Percentiles rank a stretch among this genome's conserved stretches.
phyloP scores from a whole-genome alignment of 257 asterid species.

The Primulina huaijiensis region DNA sequence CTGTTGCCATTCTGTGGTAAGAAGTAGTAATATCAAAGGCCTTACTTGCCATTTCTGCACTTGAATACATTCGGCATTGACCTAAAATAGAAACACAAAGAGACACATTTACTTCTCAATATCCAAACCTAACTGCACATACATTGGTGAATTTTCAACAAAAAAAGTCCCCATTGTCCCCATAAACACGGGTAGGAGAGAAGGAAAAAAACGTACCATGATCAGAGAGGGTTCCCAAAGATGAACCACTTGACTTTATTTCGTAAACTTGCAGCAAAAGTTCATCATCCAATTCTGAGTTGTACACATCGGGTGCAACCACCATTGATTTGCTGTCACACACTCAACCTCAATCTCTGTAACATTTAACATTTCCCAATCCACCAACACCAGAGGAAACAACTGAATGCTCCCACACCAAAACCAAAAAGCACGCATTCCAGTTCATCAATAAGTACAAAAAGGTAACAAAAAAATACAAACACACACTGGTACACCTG shows the following conservation, averaged over 20 bases:
- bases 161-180: neutral
- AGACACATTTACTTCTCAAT: slow-evolving; percentile 5
- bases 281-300: slow-evolving; percentile 61
- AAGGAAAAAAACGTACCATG: slow-evolving; percentile 36
- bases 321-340: slow-evolving; percentile 74
- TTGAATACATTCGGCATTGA: slow-evolving; percentile 45
- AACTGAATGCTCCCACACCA: neutral
- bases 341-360: slow-evolving; percentile 71
- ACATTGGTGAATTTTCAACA: slow-evolving; percentile 19
- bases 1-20: slow-evolving; percentile 50
- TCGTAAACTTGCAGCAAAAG: slow-evolving; percentile 53
- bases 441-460: neutral
- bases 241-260: slow-evolving; percentile 58
- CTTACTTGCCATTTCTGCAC: slow-evolving; percentile 48
- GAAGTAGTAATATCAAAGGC: slow-evolving; percentile 48
- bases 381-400: neutral
- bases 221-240: slow-evolving; percentile 46
- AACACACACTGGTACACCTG: slow-evolving; percentile 38
- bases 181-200: neutral
- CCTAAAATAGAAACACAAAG: slow-evolving; percentile 36
- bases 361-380: slow-evolving; percentile 8
- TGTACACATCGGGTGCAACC: slow-evolving; percentile 45
- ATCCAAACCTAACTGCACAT: neutral
- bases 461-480: neutral
- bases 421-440: neutral